Base-by-base conservation (phyloP, 257 asterid species). In the Parsonsia alboflavescens region DNA sequence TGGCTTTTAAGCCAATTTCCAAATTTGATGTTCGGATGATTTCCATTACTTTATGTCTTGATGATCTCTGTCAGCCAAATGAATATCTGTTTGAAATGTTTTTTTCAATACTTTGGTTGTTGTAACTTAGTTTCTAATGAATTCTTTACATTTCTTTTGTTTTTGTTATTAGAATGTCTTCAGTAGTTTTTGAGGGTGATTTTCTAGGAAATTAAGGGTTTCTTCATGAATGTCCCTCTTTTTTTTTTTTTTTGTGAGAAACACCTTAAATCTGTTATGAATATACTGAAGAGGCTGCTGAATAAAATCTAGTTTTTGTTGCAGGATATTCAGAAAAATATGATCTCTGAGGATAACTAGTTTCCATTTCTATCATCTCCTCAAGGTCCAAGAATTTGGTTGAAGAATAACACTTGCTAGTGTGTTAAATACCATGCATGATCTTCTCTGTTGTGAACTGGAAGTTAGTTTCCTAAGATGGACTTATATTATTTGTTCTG, bases 241-340 rank as follows among this genome's bases (percentile, higher is more conserved):
- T 5, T 5, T n/a, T n/a, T n/a, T n/a, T n/a, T n/a, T n/a, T n/a
- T n/a, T n/a, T n/a, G n/a, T 0, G 9, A 42, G 5, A 42, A 42
- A 42, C 7, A 2, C 0, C 0, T 42, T 5, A 42, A 52, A 39
- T 71, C 67, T 53, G 17, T n/a, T 19, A 10, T 16, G 28, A 8
- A 17, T 7, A 28, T 7, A 28, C 19, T 3, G 44, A 2, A 41
- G 24, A 50, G 61, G 62, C 10, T 33, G 5, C 45, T 71, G 36
- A 54, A 39, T 71, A 39, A 54, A 36, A 21, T 17, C 2, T 30
- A 21, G 21, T 22, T 41, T 36, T 41, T 72, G 44, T 8, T 57
- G 76, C 76, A 57, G 68, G 68, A 13, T 53, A 7, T 41, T 56
- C 76, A 22, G 68, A 15, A 33, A 33, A 33, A 72, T 70, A 3